A percentile compares a stretch with the other conserved stretches of the same genome.
Evolutionary conservation across 345 rosid genomes (phyloP).

Genomic region (Lenwebbia sp.): DNA sequence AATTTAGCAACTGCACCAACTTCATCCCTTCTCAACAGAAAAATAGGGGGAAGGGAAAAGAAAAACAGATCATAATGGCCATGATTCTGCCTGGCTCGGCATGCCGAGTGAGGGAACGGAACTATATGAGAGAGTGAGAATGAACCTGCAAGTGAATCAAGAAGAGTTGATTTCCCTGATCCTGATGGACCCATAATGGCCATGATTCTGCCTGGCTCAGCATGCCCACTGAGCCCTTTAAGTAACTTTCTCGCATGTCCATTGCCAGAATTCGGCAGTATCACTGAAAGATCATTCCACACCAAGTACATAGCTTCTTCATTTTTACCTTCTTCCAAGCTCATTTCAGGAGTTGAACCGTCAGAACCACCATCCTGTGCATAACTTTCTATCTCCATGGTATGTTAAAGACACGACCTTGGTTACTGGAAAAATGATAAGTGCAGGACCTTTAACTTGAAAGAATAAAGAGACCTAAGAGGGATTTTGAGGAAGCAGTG

Average conservation of each 20-base stretch:
- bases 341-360: neutral
- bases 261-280: constrained; percentile 58
- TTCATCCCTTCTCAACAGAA: neutral
- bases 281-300: constrained; percentile 76
- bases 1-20: neutral
- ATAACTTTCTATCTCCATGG: neutral
- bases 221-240: constrained; percentile 66
- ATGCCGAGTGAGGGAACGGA: constrained; percentile 28
- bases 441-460: neutral
- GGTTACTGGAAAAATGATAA: neutral
- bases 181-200: constrained; percentile 98
- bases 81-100: constrained; percentile 80
- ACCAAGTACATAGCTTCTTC: constrained; percentile 32
- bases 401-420: neutral
- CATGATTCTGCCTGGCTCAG: constrained; percentile 92
- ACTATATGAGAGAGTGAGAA: neutral
- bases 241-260: constrained; percentile 60
- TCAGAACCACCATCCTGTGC: neutral
- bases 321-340: neutral
- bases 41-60: neutral
- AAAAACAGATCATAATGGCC: constrained; percentile 31
- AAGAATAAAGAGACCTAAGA: neutral
- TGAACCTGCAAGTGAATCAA: constrained; percentile 85
- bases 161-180: constrained; percentile 89
- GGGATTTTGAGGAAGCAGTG: neutral